These are phyloP conservation scores for Aspergillus aculeatus DNA, from an alignment of 2,329 filamentous ascomycete species.

Conservation along the genomic window DNA sequence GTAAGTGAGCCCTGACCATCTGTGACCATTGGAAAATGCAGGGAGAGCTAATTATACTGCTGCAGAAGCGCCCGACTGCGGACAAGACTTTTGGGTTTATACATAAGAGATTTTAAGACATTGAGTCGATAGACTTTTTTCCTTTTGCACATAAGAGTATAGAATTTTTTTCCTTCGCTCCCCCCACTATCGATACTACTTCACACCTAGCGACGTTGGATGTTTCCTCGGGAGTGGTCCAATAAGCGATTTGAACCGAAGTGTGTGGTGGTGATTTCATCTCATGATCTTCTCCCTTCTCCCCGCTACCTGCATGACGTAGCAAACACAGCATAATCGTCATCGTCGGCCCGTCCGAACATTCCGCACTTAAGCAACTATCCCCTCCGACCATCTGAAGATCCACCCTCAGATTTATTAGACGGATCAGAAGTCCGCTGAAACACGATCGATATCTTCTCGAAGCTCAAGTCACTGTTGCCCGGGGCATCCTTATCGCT, in stretches of 20 bases:
- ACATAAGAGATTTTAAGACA: not conserved
- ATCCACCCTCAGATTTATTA: constrained; percentile 3
- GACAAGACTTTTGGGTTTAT: not conserved
- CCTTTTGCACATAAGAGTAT: too few species aligned
- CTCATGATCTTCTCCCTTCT: constrained; percentile 18
- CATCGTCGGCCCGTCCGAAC: constrained; percentile 30
- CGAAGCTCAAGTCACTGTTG: not conserved
- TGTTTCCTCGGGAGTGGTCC: not conserved
- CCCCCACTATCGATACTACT: not conserved
- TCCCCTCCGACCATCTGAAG: constrained; percentile 6
- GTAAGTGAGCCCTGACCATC: not conserved
- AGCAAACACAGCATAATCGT: constrained; percentile 28
- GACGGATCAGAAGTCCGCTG: constrained; percentile 10
- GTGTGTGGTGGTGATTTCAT: constrained; percentile 26
- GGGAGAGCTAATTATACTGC: not conserved
- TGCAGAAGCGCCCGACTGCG: constrained; percentile 4
- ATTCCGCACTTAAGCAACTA: constrained; percentile 32
- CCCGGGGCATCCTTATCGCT: not conserved
- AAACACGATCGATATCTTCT: constrained; percentile 6
- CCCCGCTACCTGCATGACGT: constrained; percentile 33
- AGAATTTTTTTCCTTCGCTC: not conserved
- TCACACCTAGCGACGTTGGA: not conserved
- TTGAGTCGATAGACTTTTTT: too few species aligned
- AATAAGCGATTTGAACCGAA: not conserved
- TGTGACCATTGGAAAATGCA: not conserved